Evolutionary conservation across 352 stramenopile genomes (phyloP), one percentile per base, ranked within the genome.

Genomic region (Phytophthora boehmeriae): DNA sequence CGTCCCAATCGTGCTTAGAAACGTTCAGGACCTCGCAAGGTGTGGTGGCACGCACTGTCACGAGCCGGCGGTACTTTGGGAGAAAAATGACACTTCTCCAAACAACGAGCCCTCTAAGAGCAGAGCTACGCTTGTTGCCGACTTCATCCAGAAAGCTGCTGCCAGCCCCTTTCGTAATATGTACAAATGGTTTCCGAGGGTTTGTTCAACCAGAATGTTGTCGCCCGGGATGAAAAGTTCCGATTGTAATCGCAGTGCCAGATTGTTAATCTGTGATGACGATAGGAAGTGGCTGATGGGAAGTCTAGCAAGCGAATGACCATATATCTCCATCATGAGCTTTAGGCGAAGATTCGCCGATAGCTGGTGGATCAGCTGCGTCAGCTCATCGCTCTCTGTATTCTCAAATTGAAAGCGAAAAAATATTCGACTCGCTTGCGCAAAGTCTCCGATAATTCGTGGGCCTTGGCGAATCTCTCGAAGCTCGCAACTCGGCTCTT

Each of bases 251-350:
- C 76, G 75, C 17, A 83, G 46, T 0, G 76, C 74, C 4, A 89
- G 57, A 0, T 60, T 68, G 14, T 79, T 72, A 34, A 86, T 59
- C 36, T 84, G 71, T 1, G 67, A 54, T 13, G 72, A 49, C 2
- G 53, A 75, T 8, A 86, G 49, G 48, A 73, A 82, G 11, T 62
- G 71, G 2, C 63, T 61, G 30, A 89, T 80, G 30, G 61, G 64
- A 8, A 89, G 44, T 8, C 57, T 59, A 2, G 69, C 66, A 13
- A 89, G 59, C 14, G 65, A 67, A 8, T 59, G 47, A 10, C 80
- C 77, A 34, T 89, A 70, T 2, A 89, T 59, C 49, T 89, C 75
- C 48, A 84, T 67, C 75, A 86, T 86, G 36, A 89, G 70, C 34
- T 78, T 65, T 10, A 87, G 54, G 10, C 70, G 70, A 2, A 89